Conservation (phyloP, 352 stramenopile species). For the Achlya hypogyna region DNA sequence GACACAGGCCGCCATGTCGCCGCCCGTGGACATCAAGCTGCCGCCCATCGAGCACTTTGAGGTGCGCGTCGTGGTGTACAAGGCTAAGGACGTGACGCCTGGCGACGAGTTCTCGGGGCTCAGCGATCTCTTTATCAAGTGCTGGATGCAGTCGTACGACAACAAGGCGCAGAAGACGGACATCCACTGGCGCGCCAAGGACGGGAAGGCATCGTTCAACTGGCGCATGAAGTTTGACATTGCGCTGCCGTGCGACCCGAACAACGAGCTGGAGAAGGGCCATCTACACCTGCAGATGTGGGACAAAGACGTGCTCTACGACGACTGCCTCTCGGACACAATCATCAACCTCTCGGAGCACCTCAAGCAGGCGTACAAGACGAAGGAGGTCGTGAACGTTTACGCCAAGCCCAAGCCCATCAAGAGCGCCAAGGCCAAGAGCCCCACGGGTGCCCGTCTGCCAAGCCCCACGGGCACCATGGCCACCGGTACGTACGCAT, state of each 20-base stretch:
- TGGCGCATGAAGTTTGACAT: slow-evolving; percentile 90
- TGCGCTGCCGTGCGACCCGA: slow-evolving; percentile 58
- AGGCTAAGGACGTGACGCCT: slow-evolving; percentile 78
- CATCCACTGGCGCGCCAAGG: slow-evolving; percentile 85
- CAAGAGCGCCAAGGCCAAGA: background rate
- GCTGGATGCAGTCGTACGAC: slow-evolving; percentile 77
- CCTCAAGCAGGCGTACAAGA: slow-evolving; percentile 61
- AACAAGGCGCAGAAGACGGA: slow-evolving; percentile 74
- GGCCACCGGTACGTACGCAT: slow-evolving; percentile 16
- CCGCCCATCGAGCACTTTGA: slow-evolving; percentile 70
- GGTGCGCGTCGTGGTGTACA: slow-evolving; percentile 90
- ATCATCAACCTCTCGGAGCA: slow-evolving; percentile 55
- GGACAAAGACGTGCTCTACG: slow-evolving; percentile 69
- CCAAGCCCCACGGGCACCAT: slow-evolving; percentile 27
- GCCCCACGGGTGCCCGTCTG: slow-evolving; percentile 32
- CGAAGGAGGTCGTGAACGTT: slow-evolving; percentile 54
- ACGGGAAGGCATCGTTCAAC: slow-evolving; percentile 85
- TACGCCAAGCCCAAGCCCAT: slow-evolving; percentile 62
- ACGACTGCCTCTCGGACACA: slow-evolving; percentile 68
- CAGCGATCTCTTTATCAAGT: slow-evolving; percentile 86
- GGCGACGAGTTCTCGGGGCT: slow-evolving; percentile 70
- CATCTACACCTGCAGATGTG: slow-evolving; percentile 70
- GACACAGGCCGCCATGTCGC: slow-evolving; percentile 53
- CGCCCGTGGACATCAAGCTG: slow-evolving; percentile 71
- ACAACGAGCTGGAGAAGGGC: slow-evolving; percentile 58